Base-by-base conservation (phyloP, 768 basidiomycete species). In the Cystofilobasidium bisporidii region DNA sequence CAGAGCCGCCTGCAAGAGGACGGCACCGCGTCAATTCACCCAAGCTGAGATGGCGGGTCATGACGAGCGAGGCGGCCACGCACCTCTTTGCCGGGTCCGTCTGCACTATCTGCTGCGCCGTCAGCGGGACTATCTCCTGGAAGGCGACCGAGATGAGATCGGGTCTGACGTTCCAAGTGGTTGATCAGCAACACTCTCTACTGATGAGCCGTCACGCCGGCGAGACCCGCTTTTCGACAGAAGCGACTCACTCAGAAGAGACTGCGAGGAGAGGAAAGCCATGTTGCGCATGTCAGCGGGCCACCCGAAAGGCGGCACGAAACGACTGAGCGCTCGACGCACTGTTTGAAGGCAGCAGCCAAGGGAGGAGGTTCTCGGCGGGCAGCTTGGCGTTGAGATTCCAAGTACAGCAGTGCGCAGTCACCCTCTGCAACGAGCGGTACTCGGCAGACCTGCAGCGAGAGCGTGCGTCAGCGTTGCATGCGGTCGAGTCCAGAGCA, bases 71-170 rank as follows among this genome's bases (percentile, higher is more conserved):
- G 33, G n/a, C 4, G 55, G 3, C 22, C 14, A 47, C 80, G 28
- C 62, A 87, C 90, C 84, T 83, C 79, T 91, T 92, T 74, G 91
- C 91, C 1, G 93, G 91, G 77, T 97, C 93, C 9, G 92, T 87
- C 76, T 96, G 92, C 20, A 97, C 81, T 50, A 99, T 97, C 76
- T 97, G 93, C 73, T 93, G 91, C 3, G 96, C 91, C n/a, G 91
- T 97, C 57, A 99, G 82, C 5, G 92, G 91, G 0, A 99, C 96
- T 63, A 99, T 92, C 77, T 99, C 96, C 77, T 99, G 93, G 75
- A 97, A 96, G 2, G 89, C 90, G 33, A 97, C 80, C 26, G 86
- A 86, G 75, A 94, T 86, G 70, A 98, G 85, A 74, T 97, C 92
- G 9, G 92, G 91, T 53, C 88, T 89, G 71, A 30, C 17, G 10